These are phyloP conservation scores for Ophiostoma ulmi DNA, from an alignment of 2,329 filamentous ascomycete genomes.

Conservation along the genomic window DNA sequence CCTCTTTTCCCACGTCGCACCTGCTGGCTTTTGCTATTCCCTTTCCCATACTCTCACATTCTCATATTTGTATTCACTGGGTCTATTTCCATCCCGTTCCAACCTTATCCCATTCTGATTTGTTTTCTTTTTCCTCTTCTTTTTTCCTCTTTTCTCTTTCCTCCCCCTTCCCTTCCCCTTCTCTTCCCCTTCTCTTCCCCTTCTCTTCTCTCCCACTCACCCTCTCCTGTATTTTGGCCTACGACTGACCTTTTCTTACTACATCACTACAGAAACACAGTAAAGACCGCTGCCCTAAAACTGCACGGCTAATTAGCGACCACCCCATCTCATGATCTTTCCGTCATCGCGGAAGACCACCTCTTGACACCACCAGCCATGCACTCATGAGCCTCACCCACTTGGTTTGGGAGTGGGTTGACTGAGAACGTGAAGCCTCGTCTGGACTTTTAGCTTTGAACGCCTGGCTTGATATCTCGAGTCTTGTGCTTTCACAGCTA, in stretches of 20 bases:
- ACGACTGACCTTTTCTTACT: background rate
- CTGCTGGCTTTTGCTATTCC: background rate
- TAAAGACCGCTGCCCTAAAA: background rate
- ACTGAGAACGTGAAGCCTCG: background rate
- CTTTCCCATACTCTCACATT: conserved; percentile 1
- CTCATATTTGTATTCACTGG: background rate
- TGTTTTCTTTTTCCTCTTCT: background rate
- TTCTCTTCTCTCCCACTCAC: background rate
- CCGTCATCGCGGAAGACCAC: conserved; percentile 13
- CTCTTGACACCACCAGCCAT: background rate
- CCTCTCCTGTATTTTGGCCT: background rate
- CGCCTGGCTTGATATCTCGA: background rate
- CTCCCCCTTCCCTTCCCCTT: background rate
- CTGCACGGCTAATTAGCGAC: background rate
- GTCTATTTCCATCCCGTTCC: background rate
- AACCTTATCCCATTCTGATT: background rate
- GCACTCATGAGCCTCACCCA: conserved; percentile 9
- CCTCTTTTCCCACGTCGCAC: background rate
- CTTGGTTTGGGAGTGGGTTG: conserved; percentile 13
- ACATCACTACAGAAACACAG: background rate
- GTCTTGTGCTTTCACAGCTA: background rate
- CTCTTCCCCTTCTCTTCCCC: background rate
- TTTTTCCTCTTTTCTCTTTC: background rate
- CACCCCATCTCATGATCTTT: conserved; percentile 5
- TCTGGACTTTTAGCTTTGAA: background rate